phyloP scores from a whole-genome alignment of 768 basidiomycete genomes.

The Lepiota brunneoincarnata region DNA sequence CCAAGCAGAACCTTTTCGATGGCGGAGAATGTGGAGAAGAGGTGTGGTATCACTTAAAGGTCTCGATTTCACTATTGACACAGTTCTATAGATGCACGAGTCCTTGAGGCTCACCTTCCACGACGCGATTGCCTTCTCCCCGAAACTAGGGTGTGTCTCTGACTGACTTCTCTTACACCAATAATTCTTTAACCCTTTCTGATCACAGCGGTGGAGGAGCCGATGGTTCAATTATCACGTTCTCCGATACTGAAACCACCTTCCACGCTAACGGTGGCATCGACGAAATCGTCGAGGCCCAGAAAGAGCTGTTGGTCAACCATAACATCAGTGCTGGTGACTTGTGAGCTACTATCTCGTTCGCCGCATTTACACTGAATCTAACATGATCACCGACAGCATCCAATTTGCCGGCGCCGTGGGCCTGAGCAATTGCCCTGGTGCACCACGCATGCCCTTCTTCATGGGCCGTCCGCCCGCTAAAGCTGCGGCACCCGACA shows the following conservation, averaged over 20 bases:
- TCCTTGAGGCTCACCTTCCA: conserved; percentile 34
- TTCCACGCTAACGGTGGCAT: conserved; percentile 44
- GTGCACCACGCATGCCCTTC: conserved; percentile 41
- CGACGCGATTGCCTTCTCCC: conserved; percentile 44
- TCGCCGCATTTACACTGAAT: neutral
- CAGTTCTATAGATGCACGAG: conserved; percentile 1
- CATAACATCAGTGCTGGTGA: conserved; percentile 41
- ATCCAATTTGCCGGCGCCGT: conserved; percentile 49
- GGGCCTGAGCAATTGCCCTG: conserved; percentile 38
- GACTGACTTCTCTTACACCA: neutral
- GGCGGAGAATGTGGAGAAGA: conserved; percentile 28
- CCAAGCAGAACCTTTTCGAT: conserved; percentile 34
- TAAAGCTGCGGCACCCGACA: conserved; percentile 27
- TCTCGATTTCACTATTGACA: neutral
- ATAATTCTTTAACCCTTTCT: neutral
- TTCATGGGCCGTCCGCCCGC: conserved; percentile 34
- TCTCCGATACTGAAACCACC: conserved; percentile 37
- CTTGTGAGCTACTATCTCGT: conserved; percentile 31
- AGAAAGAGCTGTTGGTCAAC: conserved; percentile 30
- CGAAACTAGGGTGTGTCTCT: conserved; percentile 24
- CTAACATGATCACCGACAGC: conserved; percentile 16
- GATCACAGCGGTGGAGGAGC: conserved; percentile 37
- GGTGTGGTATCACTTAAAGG: neutral
- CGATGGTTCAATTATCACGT: conserved; percentile 49
- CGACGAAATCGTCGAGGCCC: conserved; percentile 36